Evolutionary conservation across 2,329 filamentous ascomycete species (phyloP), one percentile per base, ranked within the genome.

Genomic region (Aciculosporium take): DNA sequence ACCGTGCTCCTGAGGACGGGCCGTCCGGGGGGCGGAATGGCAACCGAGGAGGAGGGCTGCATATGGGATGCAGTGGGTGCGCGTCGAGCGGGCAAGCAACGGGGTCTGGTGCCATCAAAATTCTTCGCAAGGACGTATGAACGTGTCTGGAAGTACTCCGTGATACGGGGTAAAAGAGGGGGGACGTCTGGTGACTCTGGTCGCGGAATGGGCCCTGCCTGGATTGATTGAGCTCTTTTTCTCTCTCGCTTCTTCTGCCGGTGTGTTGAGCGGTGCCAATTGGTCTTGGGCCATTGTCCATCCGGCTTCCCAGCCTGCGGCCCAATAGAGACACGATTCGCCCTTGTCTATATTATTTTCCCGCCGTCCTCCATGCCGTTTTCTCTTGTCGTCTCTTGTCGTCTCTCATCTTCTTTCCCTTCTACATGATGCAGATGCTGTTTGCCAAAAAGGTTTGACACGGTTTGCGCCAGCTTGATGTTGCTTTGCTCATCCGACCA

Each of bases 11-110:
- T 42, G 39, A 42, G 36, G 43, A 42, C 39, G 27, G 39, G 31
- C 43, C 39, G 43, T 15, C 35, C 43, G 43, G 43, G 39, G 33
- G 15, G 29, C 39, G 43, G 43, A 31, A 31, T 35, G 35, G 15
- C 18, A 42, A 31, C 43, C 39, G 39, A 42, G 32, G 25, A 31
- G 35, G 36, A 37, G 35, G 35, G 43, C 43, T 45, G 43, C 43
- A 41, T 34, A 33, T 39, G 25, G 27, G 30, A 28, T 42, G 39
- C 34, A 39, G 35, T 36, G 13, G 33, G 36, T n/a, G 31, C 29
- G 10, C n/a, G n/a, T n/a, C n/a, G 20, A 13, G 36, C 25, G 10
- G 17, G 18, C 10, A 20, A 7, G 29, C n/a, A n/a, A n/a, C n/a
- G n/a, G n/a, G n/a, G n/a, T n/a, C n/a, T n/a, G n/a, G n/a, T n/a